Evolutionary conservation across 2,329 filamentous ascomycete species (phyloP).

Genomic region (Colletotrichum australisinense): DNA sequence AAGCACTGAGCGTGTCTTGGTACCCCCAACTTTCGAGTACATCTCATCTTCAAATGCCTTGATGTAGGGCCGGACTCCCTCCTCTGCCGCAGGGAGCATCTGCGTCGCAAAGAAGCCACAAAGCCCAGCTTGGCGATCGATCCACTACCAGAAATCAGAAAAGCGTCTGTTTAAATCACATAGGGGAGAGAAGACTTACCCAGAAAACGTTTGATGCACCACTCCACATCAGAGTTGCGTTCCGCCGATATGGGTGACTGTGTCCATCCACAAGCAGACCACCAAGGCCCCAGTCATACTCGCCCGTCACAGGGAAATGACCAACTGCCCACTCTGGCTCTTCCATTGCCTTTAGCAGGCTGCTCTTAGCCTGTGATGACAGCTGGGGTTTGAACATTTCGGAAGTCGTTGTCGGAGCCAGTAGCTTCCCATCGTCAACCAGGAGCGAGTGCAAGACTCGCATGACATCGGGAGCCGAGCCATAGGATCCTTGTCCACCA

Average conservation of each 20-base stretch:
- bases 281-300: conserved; percentile 54
- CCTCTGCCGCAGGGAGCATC: conserved; percentile 54
- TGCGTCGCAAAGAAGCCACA: conserved; percentile 56
- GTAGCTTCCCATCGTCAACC: conserved; percentile 58
- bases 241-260: conserved; percentile 48
- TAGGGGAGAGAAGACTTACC: conserved; percentile 45
- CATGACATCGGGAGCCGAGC: conserved; percentile 53
- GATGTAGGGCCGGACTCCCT: conserved; percentile 46
- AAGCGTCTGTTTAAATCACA: no score
- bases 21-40: conserved; percentile 43
- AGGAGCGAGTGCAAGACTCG: conserved; percentile 59
- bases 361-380: conserved; percentile 24
- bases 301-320: conserved; percentile 44
- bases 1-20: neutral
- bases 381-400: conserved; percentile 62
- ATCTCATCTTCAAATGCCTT: conserved; percentile 51
- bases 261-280: conserved; percentile 54
- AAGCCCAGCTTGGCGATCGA: conserved; percentile 50
- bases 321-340: conserved; percentile 42
- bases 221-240: conserved; percentile 55
- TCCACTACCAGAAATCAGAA: conserved; percentile 38
- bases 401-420: conserved; percentile 53
- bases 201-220: conserved; percentile 59
- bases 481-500: conserved; percentile 51
- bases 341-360: conserved; percentile 42